phyloP scores from a whole-genome alignment of 2,329 filamentous ascomycete species.

The Tolypocladium album region DNA sequence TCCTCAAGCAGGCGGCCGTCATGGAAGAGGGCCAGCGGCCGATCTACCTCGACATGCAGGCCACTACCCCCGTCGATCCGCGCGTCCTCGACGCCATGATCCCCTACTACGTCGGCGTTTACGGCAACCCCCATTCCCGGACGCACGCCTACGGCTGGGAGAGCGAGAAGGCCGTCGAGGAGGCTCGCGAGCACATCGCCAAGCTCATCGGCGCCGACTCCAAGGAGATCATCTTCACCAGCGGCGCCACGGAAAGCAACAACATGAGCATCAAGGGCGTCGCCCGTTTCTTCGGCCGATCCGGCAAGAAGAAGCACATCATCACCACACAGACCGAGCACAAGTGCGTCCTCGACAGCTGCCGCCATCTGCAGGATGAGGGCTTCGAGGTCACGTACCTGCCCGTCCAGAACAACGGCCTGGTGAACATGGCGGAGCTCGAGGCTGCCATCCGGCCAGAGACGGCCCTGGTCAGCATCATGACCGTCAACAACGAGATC shows the following conservation, averaged over 20 bases:
- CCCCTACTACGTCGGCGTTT: slow-evolving; percentile 84
- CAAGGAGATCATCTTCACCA: slow-evolving; percentile 98
- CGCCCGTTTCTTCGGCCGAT: slow-evolving; percentile 84
- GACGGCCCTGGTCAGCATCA: slow-evolving; percentile 87
- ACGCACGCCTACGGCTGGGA: slow-evolving; percentile 99
- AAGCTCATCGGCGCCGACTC: slow-evolving; percentile 83
- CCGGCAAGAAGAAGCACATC: slow-evolving; percentile 96
- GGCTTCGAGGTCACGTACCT: slow-evolving; percentile 96
- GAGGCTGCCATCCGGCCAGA: slow-evolving; percentile 85
- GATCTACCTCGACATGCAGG: slow-evolving; percentile 98
- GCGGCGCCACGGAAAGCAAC: slow-evolving; percentile 95
- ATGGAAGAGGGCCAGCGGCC: slow-evolving; percentile 89
- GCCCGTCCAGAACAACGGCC: slow-evolving; percentile 76
- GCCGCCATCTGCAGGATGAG: slow-evolving; percentile 91
- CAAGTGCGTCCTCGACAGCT: slow-evolving; percentile 97
- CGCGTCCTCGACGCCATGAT: slow-evolving; percentile 95
- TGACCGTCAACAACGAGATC: slow-evolving; percentile 99
- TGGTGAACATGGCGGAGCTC: slow-evolving; percentile 73
- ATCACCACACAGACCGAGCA: slow-evolving; percentile 97
- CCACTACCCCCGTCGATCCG: slow-evolving; percentile 89
- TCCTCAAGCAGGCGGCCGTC: slow-evolving; percentile 82
- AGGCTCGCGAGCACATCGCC: slow-evolving; percentile 75
- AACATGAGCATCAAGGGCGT: slow-evolving; percentile 99
- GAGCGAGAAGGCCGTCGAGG: slow-evolving; percentile 85
- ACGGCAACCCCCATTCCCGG: slow-evolving; percentile 93